These are phyloP conservation scores for Exophiala mesophila DNA, from an alignment of 2,329 filamentous ascomycete genomes.

Conservation along the genomic window DNA sequence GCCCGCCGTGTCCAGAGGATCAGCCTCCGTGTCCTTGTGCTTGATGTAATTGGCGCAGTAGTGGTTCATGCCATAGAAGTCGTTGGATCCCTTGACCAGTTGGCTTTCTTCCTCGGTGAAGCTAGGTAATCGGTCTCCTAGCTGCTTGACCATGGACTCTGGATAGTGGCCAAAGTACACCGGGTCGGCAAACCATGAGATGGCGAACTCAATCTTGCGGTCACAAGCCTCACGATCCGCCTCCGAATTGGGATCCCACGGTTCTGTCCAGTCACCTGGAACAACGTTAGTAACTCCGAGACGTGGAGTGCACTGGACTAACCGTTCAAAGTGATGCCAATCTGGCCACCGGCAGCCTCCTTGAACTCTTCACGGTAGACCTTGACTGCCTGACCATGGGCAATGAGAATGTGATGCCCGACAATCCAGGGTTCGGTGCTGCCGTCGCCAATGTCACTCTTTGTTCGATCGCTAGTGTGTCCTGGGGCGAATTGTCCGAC, in stretches of 20 bases:
- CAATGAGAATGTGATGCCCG: constrained; percentile 73
- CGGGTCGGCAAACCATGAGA: constrained; percentile 83
- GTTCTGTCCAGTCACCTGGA: constrained; percentile 69
- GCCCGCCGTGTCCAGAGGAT: constrained; percentile 64
- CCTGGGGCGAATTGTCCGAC: constrained; percentile 75
- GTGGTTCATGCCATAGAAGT: constrained; percentile 94
- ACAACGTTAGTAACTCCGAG: not conserved
- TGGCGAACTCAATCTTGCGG: constrained; percentile 81
- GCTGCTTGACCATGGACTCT: constrained; percentile 74
- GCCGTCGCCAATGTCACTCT: constrained; percentile 67
- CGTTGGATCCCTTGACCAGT: constrained; percentile 78
- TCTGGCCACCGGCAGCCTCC: constrained; percentile 64
- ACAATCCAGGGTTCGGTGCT: constrained; percentile 75
- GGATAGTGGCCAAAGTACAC: constrained; percentile 83
- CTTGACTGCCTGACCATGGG: constrained; percentile 76
- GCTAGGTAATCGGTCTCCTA: constrained; percentile 68
- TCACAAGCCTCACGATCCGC: constrained; percentile 69
- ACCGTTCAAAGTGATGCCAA: constrained; percentile 84
- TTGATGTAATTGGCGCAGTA: constrained; percentile 86
- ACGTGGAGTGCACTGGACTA: constrained; percentile 24
- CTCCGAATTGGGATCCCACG: constrained; percentile 74
- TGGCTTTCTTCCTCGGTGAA: constrained; percentile 68
- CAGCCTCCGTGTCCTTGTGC: constrained; percentile 54
- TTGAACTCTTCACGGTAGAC: constrained; percentile 80
- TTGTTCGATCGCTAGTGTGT: constrained; percentile 69